phyloP scores from a whole-genome alignment of 306 rosid genomes.

The Rosa multiflora region DNA sequence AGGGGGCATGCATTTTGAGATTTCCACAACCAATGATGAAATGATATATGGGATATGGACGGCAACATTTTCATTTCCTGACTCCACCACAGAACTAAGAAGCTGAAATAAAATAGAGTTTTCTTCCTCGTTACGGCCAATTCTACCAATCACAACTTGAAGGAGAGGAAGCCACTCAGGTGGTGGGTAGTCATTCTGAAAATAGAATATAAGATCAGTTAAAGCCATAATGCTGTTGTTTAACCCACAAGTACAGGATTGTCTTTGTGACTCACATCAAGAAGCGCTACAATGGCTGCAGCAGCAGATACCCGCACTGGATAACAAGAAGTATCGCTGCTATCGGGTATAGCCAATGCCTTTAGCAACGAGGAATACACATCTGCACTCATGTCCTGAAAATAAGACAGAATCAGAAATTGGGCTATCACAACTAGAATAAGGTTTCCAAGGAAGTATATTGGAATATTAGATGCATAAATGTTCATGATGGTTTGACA shows the following conservation, averaged over 20 bases:
- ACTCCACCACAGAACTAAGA: conserved; percentile 74
- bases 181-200: conserved; percentile 84
- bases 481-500: neutral
- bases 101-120: conserved; percentile 70
- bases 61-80: conserved; percentile 73
- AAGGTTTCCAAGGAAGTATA: neutral
- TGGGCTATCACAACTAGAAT: conserved; percentile 8
- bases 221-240: conserved; percentile 21
- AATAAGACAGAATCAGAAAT: conserved; percentile 11
- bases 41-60: conserved; percentile 66
- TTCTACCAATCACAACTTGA: conserved; percentile 64
- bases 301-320: conserved; percentile 92
- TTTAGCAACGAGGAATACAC: conserved; percentile 69
- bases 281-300: conserved; percentile 72
- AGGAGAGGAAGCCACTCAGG: conserved; percentile 91
- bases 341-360: conserved; percentile 70
- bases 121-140: conserved; percentile 63
- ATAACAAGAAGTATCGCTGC: conserved; percentile 59
- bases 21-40: conserved; percentile 54
- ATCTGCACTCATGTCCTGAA: conserved; percentile 78
- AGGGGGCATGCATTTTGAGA: conserved; percentile 57
- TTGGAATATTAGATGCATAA: conserved; percentile 9
- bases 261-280: conserved; percentile 58
- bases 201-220: conserved; percentile 31
- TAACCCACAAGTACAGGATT: conserved; percentile 20